A percentile compares a stretch with the other conserved stretches of the same genome.
Evolutionary conservation across 208 protist species (phyloP).

Genomic region (Histomonas meleagridis): DNA sequence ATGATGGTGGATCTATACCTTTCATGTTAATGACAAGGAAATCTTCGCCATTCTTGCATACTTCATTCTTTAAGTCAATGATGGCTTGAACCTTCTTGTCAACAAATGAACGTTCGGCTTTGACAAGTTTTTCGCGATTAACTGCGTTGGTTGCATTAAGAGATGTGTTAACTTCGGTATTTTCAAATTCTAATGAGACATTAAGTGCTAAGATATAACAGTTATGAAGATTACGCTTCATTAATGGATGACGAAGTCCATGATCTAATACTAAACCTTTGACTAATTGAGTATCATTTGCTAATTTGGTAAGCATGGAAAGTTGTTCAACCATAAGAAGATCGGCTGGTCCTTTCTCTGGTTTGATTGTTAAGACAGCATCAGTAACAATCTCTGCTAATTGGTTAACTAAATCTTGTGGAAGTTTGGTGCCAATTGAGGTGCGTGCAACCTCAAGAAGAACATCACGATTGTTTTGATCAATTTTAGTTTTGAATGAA

Average conservation of each 20-base stretch:
- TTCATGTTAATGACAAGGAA: conserved; percentile 99
- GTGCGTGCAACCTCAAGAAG: conserved; percentile 60
- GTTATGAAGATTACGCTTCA: conserved; percentile 75
- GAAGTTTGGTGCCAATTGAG: conserved; percentile 55
- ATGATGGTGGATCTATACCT: conserved; percentile 96
- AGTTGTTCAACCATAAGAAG: conserved; percentile 99
- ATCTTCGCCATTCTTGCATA: conserved; percentile 67
- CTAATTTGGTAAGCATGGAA: conserved; percentile 88
- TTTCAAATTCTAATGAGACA: conserved; percentile 98
- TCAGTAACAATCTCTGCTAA: conserved; percentile 54
- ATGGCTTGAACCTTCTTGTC: conserved; percentile 88
- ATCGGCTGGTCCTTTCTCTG: conserved; percentile 65
- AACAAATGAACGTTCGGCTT: conserved; percentile 63
- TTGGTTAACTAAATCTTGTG: conserved; percentile 63
- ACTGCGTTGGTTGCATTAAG: conserved; percentile 90
- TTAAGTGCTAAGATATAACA: conserved; percentile 95
- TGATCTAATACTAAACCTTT: conserved; percentile 98
- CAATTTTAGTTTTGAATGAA: conserved; percentile 62
- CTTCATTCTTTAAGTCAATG: conserved; percentile 90
- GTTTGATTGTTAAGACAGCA: conserved; percentile 46
- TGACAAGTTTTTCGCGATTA: conserved; percentile 85
- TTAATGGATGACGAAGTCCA: conserved; percentile 90
- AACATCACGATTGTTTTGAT: conserved; percentile 65
- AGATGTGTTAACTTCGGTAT: conserved; percentile 79
- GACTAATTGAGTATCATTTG: conserved; percentile 72